Evolutionary conservation across 2,329 filamentous ascomycete species (phyloP), one percentile per base, ranked within the genome.

Genomic region (Fusarium ramigenum): DNA sequence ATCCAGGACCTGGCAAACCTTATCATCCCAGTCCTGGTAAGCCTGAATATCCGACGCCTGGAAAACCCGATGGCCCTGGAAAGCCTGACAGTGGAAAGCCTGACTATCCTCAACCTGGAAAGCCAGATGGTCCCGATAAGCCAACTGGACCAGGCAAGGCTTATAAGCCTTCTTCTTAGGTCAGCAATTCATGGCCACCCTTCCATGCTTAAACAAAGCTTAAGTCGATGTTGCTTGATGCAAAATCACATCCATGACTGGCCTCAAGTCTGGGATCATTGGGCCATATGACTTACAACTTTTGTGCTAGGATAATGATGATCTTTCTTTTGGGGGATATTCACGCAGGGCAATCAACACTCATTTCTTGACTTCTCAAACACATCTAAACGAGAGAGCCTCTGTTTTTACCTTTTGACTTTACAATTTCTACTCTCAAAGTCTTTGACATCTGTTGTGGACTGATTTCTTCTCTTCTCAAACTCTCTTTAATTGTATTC

Each of bases 401-500:
- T 39, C n/a, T 44, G 7, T 9, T 54, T 28, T 40, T 12, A 40
- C 32, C 30, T 23, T 19, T n/a, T 16, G 10, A 40, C 14, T 37
- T 25, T 11, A 30, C 8, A 16, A 23, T 60, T 34, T 36, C 37
- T 28, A 28, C 25, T 23, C 4, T 40, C 32, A 15, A 67, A 42
- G n/a, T 44, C 30, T 30, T 49, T 14, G 30, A 7, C 16, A 25
- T 39, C 7, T 47, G 19, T 12, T 11, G 4, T 6, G 21, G 7
- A 21, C 14, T 36, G 7, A 9, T 37, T 21, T 25, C n/a, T 43
- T 60, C 14, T 23, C n/a, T 60, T 68, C 37, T 21, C 11, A 14
- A 16, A 44, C 57, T 68, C 64, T 67, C 64, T 3, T 68, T 68
- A n/a, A 37, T 15, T 9, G 1, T 21, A 23, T 28, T 47, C 23